Conservation (phyloP, 306 rosid genomes). For the Dalbergia cochinchinensis region DNA sequence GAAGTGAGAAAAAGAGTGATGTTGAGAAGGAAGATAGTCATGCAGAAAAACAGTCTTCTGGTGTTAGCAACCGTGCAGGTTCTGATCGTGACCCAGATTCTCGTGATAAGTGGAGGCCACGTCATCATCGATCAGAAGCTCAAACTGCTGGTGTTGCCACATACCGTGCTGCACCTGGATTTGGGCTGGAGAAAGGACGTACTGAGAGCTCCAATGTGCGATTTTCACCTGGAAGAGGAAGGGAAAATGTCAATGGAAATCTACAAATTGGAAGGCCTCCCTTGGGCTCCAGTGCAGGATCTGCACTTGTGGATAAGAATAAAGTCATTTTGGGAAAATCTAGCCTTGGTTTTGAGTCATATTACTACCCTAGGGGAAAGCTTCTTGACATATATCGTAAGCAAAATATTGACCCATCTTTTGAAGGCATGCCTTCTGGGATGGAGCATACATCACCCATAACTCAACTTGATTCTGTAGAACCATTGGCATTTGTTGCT, state of each 20-base stretch:
- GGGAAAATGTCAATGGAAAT: slow-evolving; percentile 54
- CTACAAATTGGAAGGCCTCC: slow-evolving; percentile 60
- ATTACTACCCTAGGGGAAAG: slow-evolving; percentile 75
- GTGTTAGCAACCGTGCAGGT: slow-evolving; percentile 53
- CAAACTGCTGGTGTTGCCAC: slow-evolving; percentile 67
- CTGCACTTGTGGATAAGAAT: slow-evolving; percentile 49
- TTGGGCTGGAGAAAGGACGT: slow-evolving; percentile 76
- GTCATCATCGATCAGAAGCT: slow-evolving; percentile 74
- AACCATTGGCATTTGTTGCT: slow-evolving; percentile 73
- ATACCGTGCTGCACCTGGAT: slow-evolving; percentile 84
- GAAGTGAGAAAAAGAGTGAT: slow-evolving; percentile 66
- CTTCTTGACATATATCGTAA: slow-evolving; percentile 78
- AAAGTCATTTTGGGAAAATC: slow-evolving; percentile 59
- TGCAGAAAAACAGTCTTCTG: slow-evolving; percentile 62
- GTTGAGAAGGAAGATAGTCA: slow-evolving; percentile 64
- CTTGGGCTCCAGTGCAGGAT: slow-evolving; percentile 51
- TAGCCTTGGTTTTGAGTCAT: slow-evolving; percentile 45
- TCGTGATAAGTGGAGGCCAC: slow-evolving; percentile 89
- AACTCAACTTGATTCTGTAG: slow-evolving; percentile 53
- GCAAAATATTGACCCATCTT: slow-evolving; percentile 54
- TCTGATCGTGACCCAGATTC: slow-evolving; percentile 75
- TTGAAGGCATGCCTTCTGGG: slow-evolving; percentile 56
- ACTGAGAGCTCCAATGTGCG: slow-evolving; percentile 59
- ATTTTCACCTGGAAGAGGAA: slow-evolving; percentile 78
- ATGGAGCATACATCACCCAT: slow-evolving; percentile 58